These are phyloP conservation scores for Citropsis articulata DNA, from an alignment of 345 rosid species.

Conservation along the genomic window DNA sequence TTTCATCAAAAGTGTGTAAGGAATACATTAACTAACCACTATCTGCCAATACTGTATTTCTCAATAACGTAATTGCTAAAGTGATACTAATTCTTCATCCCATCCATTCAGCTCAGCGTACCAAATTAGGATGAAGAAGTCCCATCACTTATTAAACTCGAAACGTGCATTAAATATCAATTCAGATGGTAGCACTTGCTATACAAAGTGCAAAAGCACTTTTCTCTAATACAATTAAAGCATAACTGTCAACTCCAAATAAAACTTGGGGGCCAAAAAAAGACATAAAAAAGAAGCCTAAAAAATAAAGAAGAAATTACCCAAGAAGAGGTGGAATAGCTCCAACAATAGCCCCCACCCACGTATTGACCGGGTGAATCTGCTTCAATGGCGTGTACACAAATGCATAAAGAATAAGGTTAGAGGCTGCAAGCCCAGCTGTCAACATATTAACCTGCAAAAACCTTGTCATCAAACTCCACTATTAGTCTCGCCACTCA, in stretches of 20 bases:
- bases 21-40: not conserved
- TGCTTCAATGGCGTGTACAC: conserved; percentile 90
- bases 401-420: conserved; percentile 73
- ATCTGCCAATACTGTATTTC: not conserved
- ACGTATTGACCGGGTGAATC: conserved; percentile 92
- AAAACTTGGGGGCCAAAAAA: not conserved
- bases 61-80: not conserved
- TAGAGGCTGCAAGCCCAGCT: conserved; percentile 82
- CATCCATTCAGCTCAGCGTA: too few species aligned
- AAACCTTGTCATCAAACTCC: conserved; percentile 51
- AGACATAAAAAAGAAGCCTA: conserved; percentile 3
- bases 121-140: not conserved
- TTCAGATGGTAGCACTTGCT: not conserved
- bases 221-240: not conserved
- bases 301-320: conserved; percentile 38
- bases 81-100: not conserved
- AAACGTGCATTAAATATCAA: not conserved
- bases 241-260: not conserved
- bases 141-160: not conserved
- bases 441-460: conserved; percentile 95
- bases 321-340: conserved; percentile 98
- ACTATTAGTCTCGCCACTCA: conserved; percentile 30
- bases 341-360: conserved; percentile 99
- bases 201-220: not conserved
- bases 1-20: not conserved